Conservation (phyloP, 1,139 yeast genomes). For the Lodderomyces pseudojiufengensis region DNA sequence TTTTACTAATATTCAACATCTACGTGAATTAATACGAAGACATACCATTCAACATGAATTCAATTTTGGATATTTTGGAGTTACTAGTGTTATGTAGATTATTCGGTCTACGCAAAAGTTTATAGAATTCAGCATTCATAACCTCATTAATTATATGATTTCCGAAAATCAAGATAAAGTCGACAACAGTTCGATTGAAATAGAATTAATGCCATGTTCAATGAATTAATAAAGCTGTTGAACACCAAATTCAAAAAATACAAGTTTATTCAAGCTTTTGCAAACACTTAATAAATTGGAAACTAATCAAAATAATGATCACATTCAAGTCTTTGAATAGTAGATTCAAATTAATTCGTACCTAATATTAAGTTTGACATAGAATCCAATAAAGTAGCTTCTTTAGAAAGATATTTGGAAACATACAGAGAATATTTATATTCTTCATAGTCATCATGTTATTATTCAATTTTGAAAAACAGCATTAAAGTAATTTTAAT, state of each 20-base stretch:
- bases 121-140: constrained; percentile 71
- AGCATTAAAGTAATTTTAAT: constrained; percentile 26
- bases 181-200: constrained; percentile 52
- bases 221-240: constrained; percentile 63
- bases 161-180: constrained; percentile 72
- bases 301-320: constrained; percentile 6
- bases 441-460: constrained; percentile 66
- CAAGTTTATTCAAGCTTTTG: constrained; percentile 71
- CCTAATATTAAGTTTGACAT: constrained; percentile 55
- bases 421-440: constrained; percentile 78
- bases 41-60: constrained; percentile 58
- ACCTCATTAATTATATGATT: constrained; percentile 65
- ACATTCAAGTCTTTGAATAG: constrained; percentile 37
- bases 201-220: constrained; percentile 62
- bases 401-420: constrained; percentile 75
- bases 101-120: constrained; percentile 83
- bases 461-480: constrained; percentile 54
- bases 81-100: constrained; percentile 77
- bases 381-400: constrained; percentile 51
- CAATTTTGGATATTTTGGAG: constrained; percentile 73
- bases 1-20: background rate
- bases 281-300: constrained; percentile 65
- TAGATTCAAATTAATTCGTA: constrained; percentile 46
- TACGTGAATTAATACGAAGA: constrained; percentile 9
- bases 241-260: constrained; percentile 75